A percentile compares a stretch with the other conserved stretches of the same genome.
These are phyloP conservation scores for Corymbia maculata DNA, from an alignment of 345 rosid species.

Conservation along the genomic window DNA sequence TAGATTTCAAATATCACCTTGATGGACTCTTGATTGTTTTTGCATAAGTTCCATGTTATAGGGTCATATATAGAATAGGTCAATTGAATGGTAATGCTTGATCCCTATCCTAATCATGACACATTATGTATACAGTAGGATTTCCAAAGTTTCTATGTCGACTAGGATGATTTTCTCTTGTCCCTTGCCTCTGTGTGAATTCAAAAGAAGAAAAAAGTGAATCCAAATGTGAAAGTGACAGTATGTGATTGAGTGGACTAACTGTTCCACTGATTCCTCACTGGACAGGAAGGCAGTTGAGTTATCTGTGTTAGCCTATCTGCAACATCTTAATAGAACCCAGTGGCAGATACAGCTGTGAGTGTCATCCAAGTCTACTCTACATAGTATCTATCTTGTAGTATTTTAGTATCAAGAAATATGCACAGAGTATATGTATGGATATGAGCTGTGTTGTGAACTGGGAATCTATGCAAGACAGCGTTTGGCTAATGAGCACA, in stretches of 20 bases:
- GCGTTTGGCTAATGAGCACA: not conserved
- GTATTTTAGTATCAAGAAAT: not conserved
- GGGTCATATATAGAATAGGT: not conserved
- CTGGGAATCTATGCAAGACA: not conserved
- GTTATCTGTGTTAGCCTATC: not conserved
- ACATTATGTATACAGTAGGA: not conserved
- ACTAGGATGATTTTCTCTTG: not conserved
- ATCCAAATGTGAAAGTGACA: not conserved
- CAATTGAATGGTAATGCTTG: not conserved
- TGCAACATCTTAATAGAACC: not conserved
- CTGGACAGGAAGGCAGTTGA: not conserved
- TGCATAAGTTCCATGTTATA: not conserved
- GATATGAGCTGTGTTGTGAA: not conserved
- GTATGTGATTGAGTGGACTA: not conserved
- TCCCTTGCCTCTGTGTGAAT: not conserved
- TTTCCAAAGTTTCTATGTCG: not conserved
- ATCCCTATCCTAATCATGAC: not conserved
- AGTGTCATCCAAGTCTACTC: not conserved
- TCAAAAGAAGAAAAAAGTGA: not conserved
- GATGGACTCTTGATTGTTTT: not conserved
- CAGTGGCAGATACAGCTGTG: not conserved
- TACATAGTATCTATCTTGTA: not conserved
- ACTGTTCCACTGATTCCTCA: not conserved
- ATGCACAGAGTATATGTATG: not conserved
- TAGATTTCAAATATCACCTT: not conserved